phyloP scores from a whole-genome alignment of 2,329 filamentous ascomycete species.

The Paracorniculantispora psalliotae region DNA sequence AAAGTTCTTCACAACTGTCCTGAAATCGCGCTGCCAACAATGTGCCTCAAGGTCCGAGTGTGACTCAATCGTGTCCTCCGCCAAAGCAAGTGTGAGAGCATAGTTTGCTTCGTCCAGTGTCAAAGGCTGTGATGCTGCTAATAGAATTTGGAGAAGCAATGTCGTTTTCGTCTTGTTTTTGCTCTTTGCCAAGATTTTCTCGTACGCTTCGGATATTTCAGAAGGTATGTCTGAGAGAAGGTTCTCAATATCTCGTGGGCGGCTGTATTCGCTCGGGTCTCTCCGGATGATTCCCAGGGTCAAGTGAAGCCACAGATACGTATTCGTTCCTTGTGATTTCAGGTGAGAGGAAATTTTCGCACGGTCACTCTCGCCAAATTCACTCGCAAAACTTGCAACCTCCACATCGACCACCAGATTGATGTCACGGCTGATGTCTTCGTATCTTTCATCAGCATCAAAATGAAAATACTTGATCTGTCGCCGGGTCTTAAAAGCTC shows the following conservation, averaged over 20 bases:
- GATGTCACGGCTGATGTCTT: conserved; percentile 5
- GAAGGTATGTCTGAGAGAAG: conserved; percentile 17
- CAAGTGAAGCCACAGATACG: conserved; percentile 36
- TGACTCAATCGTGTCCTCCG: too few species aligned
- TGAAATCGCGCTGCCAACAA: conserved; percentile 6
- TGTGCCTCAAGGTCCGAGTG: neutral
- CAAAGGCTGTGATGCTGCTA: neutral
- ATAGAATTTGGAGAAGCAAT: neutral
- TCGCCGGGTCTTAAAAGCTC: neutral
- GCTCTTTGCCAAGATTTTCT: conserved; percentile 19
- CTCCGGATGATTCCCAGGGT: conserved; percentile 27
- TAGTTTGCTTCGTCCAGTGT: neutral
- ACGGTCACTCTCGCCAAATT: conserved; percentile 13
- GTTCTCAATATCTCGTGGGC: conserved; percentile 8
- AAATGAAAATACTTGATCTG: neutral
- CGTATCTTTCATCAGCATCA: neutral
- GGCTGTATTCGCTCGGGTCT: conserved; percentile 14
- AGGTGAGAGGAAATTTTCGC: conserved; percentile 23
- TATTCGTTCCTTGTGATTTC: conserved; percentile 26
- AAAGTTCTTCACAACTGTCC: neutral
- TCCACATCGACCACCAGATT: neutral
- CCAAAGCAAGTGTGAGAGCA: neutral
- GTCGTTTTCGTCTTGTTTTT: neutral
- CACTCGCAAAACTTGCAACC: neutral
- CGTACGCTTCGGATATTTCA: conserved; percentile 22